Evolutionary conservation across 306 rosid species (phyloP), one percentile per base, ranked within the genome.

Genomic region (Vigna trinervia): DNA sequence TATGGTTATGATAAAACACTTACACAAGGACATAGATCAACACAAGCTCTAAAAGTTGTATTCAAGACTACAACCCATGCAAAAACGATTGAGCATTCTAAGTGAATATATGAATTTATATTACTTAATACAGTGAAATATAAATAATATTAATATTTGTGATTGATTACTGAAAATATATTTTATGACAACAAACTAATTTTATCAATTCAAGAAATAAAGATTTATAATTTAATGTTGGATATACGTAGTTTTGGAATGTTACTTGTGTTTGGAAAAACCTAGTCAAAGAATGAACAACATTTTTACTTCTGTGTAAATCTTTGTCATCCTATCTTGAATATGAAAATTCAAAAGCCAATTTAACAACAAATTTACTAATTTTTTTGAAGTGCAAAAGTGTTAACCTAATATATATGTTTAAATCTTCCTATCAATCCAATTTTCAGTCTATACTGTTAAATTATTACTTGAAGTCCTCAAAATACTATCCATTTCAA

Each of bases 361-460:
- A 28, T 5, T 38, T 74, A 71, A 17, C 53, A 34, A 32, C 9
- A 23, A 23, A 23, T 23, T 23, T 23, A 23, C 28, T 23, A 46
- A 12, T 20, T 20, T 9, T 56, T 17, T 22, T 56, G 10, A 51
- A 51, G 23, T 15, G 0, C 23, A 51, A 51, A 51, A 23, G 2
- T 23, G 28, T 23, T 23, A 23, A 23, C 28, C 2, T 23, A 23
- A 20, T 36, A 32, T 36, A 32, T 2, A 53, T 4, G 22, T 13
- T 54, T 11, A 7, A 13, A 57, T 82, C 30, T 59, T 84, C 90
- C 90, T 83, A 13, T 90, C 89, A 1, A 87, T 84, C 90, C 89
- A 89, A 28, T 87, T 89, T 38, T 86, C 89, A 5, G 90, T 86
- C 90, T 87, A 89, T 86, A 89, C 84, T 87, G 26, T 83, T 81